Base-by-base conservation (phyloP, 164 flowering plant genomes). In the Amborella trichopoda region DNA sequence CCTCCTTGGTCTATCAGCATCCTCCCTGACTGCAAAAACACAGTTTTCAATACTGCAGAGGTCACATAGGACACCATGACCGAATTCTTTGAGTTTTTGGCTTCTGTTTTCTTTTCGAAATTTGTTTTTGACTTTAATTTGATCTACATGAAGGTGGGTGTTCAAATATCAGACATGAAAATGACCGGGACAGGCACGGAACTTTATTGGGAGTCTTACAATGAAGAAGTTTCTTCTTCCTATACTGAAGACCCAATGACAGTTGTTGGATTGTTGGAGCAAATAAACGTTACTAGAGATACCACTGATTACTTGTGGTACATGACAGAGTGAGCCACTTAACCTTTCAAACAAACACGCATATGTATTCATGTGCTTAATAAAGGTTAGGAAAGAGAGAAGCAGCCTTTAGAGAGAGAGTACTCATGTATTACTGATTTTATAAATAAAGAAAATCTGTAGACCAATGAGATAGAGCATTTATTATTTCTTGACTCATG, bases 1-100 rank as follows among this genome's bases (percentile, higher is more conserved):
- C 95, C 97, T 37, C 80, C 87, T 41, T 82, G 90, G 89, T 88
- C 97, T 6, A 53, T 88, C 59, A 88, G 97, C 75, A 80, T 88
- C 52, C 81, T 88, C 14, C 97, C 97, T 16, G 94, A 84, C 69
- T 88, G 97, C 80, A 82, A 69, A 60, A 81, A 60, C 33, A 77
- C 39, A 6, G 79, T 74, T 58, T 80, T 59, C 66, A 90, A 90
- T 72, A 83, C 97, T 21, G 97, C 97, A 54, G 69, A 66, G 74
- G 97, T 88, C 68, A 67, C 71, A n/a, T n/a, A n/a, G n/a, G n/a
- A n/a, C 11, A 38, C 16, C 14, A 22, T 38, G 41, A 16, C 20
- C 16, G 41, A 37, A 37, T 37, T 21, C n/a, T 37, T 8, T 37
- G n/a, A 37, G 1, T 37, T n/a, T 8, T 21, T 8, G 19, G 2